These are phyloP conservation scores for Neurospora terricola DNA, from an alignment of 495 filamentous ascomycete species.

Conservation along the genomic window DNA sequence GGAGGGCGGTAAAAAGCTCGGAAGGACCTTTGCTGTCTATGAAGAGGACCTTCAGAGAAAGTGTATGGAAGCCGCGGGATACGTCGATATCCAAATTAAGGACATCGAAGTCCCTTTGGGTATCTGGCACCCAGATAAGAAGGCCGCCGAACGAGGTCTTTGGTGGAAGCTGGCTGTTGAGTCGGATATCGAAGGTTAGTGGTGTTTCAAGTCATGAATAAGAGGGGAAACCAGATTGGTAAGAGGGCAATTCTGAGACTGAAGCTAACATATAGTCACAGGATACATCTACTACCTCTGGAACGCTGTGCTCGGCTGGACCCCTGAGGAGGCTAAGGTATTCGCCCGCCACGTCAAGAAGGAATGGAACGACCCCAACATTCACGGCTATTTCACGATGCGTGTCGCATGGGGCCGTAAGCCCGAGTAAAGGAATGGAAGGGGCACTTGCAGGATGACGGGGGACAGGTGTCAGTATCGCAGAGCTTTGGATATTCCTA, in stretches of 20 bases:
- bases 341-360: background rate
- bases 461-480: background rate
- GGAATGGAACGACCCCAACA: background rate
- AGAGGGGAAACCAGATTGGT: background rate
- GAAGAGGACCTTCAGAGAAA: background rate
- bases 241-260: background rate
- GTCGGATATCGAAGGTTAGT: slow-evolving; percentile 30
- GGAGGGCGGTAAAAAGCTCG: slow-evolving; percentile 7
- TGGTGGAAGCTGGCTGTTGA: slow-evolving; percentile 19
- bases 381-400: background rate
- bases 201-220: background rate
- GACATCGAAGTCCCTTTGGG: slow-evolving; percentile 5
- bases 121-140: slow-evolving; percentile 24
- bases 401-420: background rate
- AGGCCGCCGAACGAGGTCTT: slow-evolving; percentile 33
- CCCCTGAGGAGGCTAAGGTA: slow-evolving; percentile 32
- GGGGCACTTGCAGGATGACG: background rate
- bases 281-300: slow-evolving; percentile 24
- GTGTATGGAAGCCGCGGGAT: background rate
- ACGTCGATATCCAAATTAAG: background rate
- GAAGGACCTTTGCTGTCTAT: background rate
- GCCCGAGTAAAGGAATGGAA: background rate
- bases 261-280: background rate
- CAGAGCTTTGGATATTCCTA: background rate
- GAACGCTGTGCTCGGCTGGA: slow-evolving; percentile 36